Evolutionary conservation across 164 flowering plant genomes (phyloP), one percentile per base, ranked within the genome.

Genomic region (Nelumbo lutea): DNA sequence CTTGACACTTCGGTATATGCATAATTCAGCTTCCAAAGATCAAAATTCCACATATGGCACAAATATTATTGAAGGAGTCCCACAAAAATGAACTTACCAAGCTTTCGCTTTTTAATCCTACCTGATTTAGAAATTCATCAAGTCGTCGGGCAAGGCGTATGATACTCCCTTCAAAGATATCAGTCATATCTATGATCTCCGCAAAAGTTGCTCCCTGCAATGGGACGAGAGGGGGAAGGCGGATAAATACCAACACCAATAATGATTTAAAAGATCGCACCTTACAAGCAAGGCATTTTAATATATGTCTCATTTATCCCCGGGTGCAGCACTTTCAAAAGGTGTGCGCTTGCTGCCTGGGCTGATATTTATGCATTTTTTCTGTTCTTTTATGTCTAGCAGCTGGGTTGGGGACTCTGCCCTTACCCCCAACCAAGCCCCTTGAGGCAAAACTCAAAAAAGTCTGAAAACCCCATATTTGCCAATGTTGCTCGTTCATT

Each of bases 61-160:
- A 65, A 14, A 8, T 38, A 50, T 13, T 9, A 61, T 1, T 42
- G 1, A 27, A 10, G 6, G 60, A 5, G 11, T 4, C 6, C 6
- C 39, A 38, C 60, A 57, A 4, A 6, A 6, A 57, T 5, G 6
- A 4, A 57, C 60, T 6, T 14, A n/a, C 15, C 4, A 40, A 47
- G 0, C 58, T 5, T 0, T 11, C 13, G 42, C 3, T 40, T 4
- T 14, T 10, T 45, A 4, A 3, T 64, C 1, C n/a, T 82, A 96
- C 99, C 99, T 96, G 99, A 68, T 91, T 93, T 76, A 96, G 65
- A 82, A 93, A 96, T 77, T 93, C 99, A 78, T 93, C 95, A 56
- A 96, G 89, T 78, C 99, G 86, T 75, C 97, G 83, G 10, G 97
- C 89, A 65, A 85, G 81, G 57, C 99, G 78, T 68, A 93, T 91